Conservation (phyloP, 148 eudicot genomes). For the Heliosperma pusillum region DNA sequence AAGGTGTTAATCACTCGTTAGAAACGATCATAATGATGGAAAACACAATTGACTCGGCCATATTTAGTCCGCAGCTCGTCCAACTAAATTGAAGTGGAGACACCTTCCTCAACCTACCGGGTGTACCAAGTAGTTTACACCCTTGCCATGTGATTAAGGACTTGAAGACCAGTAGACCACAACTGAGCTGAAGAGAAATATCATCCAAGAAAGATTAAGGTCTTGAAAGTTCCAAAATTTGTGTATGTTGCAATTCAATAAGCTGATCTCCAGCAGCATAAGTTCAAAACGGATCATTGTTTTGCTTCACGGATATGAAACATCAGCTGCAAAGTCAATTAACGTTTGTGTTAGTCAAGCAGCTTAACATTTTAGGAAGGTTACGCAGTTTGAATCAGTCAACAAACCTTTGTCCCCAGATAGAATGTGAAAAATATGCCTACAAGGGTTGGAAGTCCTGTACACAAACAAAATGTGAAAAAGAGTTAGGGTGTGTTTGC, state of each 20-base stretch:
- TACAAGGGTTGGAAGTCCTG: conserved; percentile 69
- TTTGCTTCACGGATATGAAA: conserved; percentile 66
- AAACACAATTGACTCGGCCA: neutral
- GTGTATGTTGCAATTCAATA: neutral
- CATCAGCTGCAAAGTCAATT: conserved; percentile 69
- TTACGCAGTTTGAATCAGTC: neutral
- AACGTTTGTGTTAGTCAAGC: conserved; percentile 14
- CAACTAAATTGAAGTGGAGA: neutral
- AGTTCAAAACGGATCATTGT: conserved; percentile 27
- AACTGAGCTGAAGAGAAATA: conserved; percentile 2
- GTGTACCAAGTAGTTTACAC: neutral
- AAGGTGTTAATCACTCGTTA: neutral
- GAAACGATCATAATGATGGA: neutral
- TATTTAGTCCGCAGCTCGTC: neutral
- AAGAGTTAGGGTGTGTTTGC: neutral
- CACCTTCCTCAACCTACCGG: neutral
- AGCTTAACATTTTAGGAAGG: neutral
- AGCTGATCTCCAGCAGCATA: neutral
- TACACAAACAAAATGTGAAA: conserved; percentile 11
- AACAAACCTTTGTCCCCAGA: conserved; percentile 76
- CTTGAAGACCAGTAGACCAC: neutral
- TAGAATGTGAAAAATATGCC: conserved; percentile 77
- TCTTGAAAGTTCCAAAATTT: neutral
- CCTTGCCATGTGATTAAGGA: neutral
- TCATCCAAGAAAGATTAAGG: neutral